Conservation (phyloP, 768 basidiomycete species). For the Clitopilus passeckerianus region DNA sequence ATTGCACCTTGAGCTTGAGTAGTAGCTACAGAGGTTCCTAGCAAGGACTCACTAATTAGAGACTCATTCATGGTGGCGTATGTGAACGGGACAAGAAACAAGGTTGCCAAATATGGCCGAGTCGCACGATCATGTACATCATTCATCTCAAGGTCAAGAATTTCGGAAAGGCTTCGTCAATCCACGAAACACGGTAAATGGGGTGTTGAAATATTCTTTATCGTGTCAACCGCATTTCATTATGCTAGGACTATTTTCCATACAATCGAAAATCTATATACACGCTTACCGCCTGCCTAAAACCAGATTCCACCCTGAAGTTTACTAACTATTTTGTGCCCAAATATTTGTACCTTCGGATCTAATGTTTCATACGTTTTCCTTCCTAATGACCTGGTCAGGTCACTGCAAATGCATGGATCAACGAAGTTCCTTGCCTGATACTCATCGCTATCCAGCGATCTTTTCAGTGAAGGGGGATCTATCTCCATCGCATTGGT, state of each 20-base stretch:
- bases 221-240: too few species aligned
- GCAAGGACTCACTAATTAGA: conserved; percentile 23
- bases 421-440: neutral
- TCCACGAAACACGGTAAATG: too few species aligned
- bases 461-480: conserved; percentile 12
- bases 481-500: conserved; percentile 24
- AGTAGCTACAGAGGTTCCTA: neutral
- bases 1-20: neutral
- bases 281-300: too few species aligned
- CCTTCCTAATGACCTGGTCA: neutral
- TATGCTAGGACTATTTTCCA: too few species aligned
- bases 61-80: conserved; percentile 25
- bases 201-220: too few species aligned
- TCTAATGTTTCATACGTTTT: neutral
- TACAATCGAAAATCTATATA: too few species aligned
- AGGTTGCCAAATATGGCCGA: neutral
- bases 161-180: too few species aligned
- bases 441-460: neutral
- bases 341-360: too few species aligned
- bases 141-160: too few species aligned
- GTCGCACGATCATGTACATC: neutral
- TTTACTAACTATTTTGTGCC: too few species aligned
- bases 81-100: neutral
- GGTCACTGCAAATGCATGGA: neutral
- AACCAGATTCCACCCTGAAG: too few species aligned